Conservation (phyloP, 805 yeast genomes). For the Lachancea dasiensis region DNA sequence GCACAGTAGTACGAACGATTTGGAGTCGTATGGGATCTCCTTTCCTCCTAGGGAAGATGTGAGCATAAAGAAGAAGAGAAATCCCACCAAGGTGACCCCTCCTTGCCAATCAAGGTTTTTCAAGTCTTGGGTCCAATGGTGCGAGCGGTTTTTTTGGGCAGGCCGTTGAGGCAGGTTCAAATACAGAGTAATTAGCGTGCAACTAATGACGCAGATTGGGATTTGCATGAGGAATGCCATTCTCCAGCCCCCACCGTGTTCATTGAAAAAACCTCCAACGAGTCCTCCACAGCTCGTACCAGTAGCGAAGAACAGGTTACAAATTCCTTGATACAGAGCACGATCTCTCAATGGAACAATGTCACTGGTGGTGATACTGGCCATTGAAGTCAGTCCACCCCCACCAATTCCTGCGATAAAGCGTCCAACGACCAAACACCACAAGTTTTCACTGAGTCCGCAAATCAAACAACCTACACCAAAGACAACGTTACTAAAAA, state of each 20-base stretch:
- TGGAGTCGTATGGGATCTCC: constrained; percentile 38
- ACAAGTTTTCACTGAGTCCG: constrained; percentile 43
- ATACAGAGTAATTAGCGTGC: constrained; percentile 38
- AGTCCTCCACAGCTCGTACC: constrained; percentile 74
- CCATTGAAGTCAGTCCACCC: constrained; percentile 72
- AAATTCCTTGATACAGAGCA: constrained; percentile 78
- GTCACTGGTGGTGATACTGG: constrained; percentile 73
- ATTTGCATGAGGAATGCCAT: constrained; percentile 49
- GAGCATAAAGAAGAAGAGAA: constrained; percentile 41
- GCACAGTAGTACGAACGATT: constrained; percentile 18
- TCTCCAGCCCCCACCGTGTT: constrained; percentile 55
- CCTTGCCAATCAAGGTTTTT: constrained; percentile 53
- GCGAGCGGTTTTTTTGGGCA: constrained; percentile 8
- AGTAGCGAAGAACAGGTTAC: constrained; percentile 66
- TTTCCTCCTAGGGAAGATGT: constrained; percentile 52
- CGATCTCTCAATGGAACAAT: constrained; percentile 69
- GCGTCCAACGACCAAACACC: constrained; percentile 47
- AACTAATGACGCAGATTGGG: constrained; percentile 48
- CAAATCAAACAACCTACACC: constrained; percentile 54
- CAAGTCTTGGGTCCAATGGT: constrained; percentile 44
- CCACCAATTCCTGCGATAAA: constrained; percentile 86
- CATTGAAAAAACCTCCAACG: constrained; percentile 55
- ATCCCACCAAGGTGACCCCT: constrained; percentile 39
- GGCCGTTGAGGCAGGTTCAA: constrained; percentile 26
- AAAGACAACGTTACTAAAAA: constrained; percentile 51